Evolutionary conservation across 306 rosid species (phyloP).

Genomic region (Luffa aegyptiaca): DNA sequence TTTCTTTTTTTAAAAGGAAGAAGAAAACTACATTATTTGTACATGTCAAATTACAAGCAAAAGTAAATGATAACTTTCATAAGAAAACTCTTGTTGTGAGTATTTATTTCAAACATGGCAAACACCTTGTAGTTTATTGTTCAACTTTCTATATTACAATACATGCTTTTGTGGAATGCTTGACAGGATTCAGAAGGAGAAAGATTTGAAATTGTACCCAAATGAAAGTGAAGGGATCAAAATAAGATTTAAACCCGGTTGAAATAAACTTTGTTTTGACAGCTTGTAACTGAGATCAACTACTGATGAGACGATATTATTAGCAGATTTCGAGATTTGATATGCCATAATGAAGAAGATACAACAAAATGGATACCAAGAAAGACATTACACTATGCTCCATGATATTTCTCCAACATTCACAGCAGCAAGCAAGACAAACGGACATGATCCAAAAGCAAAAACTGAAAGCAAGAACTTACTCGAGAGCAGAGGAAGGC

Average conservation of each 20-base stretch:
- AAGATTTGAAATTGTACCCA: not conserved
- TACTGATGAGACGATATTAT: not conserved
- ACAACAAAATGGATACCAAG: not conserved
- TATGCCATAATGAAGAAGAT: not conserved
- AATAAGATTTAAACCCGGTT: not conserved
- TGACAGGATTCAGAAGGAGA: not conserved
- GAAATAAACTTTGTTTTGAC: not conserved
- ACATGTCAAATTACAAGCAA: not conserved
- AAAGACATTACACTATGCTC: not conserved
- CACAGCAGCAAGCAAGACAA: not conserved
- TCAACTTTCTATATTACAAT: not conserved
- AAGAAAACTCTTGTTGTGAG: not conserved
- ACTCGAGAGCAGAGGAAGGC: slow-evolving; percentile 95
- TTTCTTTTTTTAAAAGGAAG: not conserved
- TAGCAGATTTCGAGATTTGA: not conserved
- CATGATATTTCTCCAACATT: not conserved
- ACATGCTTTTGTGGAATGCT: not conserved
- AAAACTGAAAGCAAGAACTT: slow-evolving; percentile 13
- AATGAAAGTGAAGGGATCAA: not conserved
- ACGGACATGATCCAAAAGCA: not conserved
- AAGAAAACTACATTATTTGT: not conserved
- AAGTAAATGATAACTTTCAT: not conserved
- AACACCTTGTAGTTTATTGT: not conserved
- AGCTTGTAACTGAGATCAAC: not conserved
- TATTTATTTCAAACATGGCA: not conserved